Evolutionary conservation across 192 early-diverging fungal species (phyloP).

Genomic region (Radiomyces spectabilis): DNA sequence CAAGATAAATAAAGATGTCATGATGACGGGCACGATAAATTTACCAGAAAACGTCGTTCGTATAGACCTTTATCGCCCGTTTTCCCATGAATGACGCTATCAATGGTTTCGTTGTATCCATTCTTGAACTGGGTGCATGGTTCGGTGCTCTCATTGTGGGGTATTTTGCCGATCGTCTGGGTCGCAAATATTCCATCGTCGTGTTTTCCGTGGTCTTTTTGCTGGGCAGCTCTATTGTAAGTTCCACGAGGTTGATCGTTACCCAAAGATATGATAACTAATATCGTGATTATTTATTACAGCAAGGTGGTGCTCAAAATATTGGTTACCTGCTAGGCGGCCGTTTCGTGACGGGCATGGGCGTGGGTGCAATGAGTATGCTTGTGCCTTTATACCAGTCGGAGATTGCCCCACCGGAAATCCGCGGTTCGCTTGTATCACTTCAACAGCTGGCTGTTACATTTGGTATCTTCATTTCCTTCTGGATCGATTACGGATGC

Average conservation of each 20-base stretch:
- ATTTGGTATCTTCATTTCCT: constrained; percentile 48
- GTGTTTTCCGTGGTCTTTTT: constrained; percentile 56
- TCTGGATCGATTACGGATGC: constrained; percentile 43
- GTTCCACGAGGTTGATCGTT: background rate
- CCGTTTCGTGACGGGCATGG: constrained; percentile 44
- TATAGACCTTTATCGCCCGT: constrained; percentile 8
- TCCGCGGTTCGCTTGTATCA: constrained; percentile 49
- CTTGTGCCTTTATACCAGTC: constrained; percentile 36
- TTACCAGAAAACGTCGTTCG: no score
- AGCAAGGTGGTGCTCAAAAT: constrained; percentile 26
- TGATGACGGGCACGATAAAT: background rate
- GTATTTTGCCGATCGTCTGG: constrained; percentile 47
- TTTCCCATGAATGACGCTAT: constrained; percentile 18
- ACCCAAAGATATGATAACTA: background rate
- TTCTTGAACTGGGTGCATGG: constrained; percentile 57
- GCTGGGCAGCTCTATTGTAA: constrained; percentile 21
- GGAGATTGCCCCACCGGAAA: constrained; percentile 49
- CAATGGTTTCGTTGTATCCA: constrained; percentile 37
- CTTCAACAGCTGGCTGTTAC: constrained; percentile 52
- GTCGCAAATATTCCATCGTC: constrained; percentile 61
- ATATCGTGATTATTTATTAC: background rate
- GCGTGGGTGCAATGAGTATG: constrained; percentile 42
- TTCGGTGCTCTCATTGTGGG: constrained; percentile 49
- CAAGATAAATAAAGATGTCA: background rate
- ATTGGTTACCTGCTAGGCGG: constrained; percentile 40